Base-by-base conservation (phyloP, 345 rosid genomes). In the Barbarea vulgaris region DNA sequence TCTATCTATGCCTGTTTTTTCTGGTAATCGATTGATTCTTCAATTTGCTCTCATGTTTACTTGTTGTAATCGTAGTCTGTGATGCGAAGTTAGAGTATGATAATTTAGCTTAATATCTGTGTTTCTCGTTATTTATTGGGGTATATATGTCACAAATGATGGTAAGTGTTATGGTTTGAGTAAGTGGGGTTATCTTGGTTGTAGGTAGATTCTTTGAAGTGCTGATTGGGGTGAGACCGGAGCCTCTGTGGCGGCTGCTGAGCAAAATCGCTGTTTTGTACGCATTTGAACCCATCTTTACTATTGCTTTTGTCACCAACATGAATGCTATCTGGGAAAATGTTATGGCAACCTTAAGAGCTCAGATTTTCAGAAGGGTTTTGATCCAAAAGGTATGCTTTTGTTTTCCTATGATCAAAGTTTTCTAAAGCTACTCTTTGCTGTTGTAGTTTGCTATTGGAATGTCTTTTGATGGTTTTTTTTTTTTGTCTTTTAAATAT, bases 141-240 rank as follows among this genome's bases (percentile, higher is more conserved):
- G 3, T 27, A 27, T 27, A 27, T 27, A 19, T 55, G 15, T 41
- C 13, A 34, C 13, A 62, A 27, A 11, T 51, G 30, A 63, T 18
- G 31, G 52, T 28, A 6, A 42, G 56, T 56, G 11, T 34, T 60
- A 47, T 63, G 60, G 42, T 64, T 64, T 41, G 76, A 70, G 42
- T 71, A 31, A 22, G 7, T 14, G 18, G 8, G 8, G 48, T 42
- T 42, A 15, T 42, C 48, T 42, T 42, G 48, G 48, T 42, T 42
- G 48, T 42, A 91, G 97, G 97, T 79, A 78, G 88, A 67, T 90
- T 91, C 79, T 94, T 94, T 73, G 96, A 91, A 73, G 92, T 93
- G 73, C 81, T 93, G 37, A 84, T 91, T 24, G 98, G 98, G 36
- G 79, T 75, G 25, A 76, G 96, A 66, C 85, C 82, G 10, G 98